A percentile compares a stretch with the other conserved stretches of the same genome.
These are phyloP conservation scores for Triangularia verruculosa DNA, from an alignment of 2,329 filamentous ascomycete genomes.

Conservation along the genomic window DNA sequence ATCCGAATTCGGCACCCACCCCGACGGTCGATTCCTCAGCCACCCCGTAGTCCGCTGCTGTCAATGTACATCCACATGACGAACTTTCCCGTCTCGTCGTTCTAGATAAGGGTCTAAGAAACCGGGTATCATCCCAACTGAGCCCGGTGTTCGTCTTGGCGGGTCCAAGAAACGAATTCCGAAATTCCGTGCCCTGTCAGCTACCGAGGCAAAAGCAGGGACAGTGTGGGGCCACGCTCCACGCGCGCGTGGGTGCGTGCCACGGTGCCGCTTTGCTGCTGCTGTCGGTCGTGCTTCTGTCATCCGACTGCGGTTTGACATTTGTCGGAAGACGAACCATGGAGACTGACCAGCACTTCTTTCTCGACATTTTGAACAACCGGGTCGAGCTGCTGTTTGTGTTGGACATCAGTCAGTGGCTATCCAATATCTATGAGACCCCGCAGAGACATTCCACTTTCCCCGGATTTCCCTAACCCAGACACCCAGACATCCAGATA, in stretches of 20 bases:
- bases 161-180: background rate
- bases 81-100: conserved; percentile 59
- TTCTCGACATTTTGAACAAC: background rate
- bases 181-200: background rate
- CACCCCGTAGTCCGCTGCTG: background rate
- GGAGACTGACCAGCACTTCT: background rate
- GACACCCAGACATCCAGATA: background rate
- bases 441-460: background rate
- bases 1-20: too few species aligned
- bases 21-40: too few species aligned
- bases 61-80: conserved; percentile 65
- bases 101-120: too few species aligned
- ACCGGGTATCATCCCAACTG: too few species aligned
- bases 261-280: background rate
- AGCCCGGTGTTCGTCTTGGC: background rate
- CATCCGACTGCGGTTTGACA: background rate
- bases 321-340: background rate
- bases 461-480: background rate
- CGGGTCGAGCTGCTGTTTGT: too few species aligned
- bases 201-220: background rate
- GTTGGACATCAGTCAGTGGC: too few species aligned
- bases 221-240: background rate
- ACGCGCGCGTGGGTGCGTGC: background rate
- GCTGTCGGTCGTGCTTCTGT: background rate
- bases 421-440: background rate